phyloP scores from a whole-genome alignment of 2,329 filamentous ascomycete genomes.

The Aspergillus udagawae region DNA sequence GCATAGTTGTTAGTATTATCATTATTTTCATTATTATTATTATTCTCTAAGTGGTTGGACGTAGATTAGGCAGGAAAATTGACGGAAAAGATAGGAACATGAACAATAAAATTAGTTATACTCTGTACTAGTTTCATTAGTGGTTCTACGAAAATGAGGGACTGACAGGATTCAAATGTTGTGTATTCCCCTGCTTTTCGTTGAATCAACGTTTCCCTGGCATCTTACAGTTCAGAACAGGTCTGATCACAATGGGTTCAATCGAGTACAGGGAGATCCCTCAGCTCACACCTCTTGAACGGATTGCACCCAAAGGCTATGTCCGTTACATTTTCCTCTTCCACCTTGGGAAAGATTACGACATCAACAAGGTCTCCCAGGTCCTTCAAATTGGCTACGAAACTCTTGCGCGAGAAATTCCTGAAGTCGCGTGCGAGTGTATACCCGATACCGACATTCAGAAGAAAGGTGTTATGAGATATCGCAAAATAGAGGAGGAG shows the following conservation, averaged over 20 bases:
- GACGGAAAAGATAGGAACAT: too few relatives aligned
- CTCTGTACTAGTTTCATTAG: too few relatives aligned
- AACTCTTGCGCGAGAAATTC: slow-evolving; percentile 24
- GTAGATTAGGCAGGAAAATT: too few relatives aligned
- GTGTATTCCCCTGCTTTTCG: neutral
- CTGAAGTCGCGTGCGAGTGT: slow-evolving; percentile 29
- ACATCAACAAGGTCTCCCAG: slow-evolving; percentile 21
- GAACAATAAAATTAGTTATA: too few relatives aligned
- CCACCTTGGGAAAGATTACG: slow-evolving; percentile 28
- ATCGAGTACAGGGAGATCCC: slow-evolving; percentile 11
- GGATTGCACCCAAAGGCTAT: slow-evolving; percentile 33
- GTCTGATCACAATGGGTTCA: slow-evolving; percentile 4
- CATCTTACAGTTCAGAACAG: neutral
- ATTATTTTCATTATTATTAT: too few relatives aligned
- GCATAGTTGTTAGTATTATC: too few relatives aligned
- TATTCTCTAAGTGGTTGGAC: too few relatives aligned
- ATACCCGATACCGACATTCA: slow-evolving; percentile 27
- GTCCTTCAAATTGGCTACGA: slow-evolving; percentile 29
- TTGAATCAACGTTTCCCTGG: neutral
- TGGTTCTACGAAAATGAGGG: too few relatives aligned
- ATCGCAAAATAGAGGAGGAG: slow-evolving; percentile 13
- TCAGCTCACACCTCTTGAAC: slow-evolving; percentile 27
- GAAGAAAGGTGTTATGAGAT: slow-evolving; percentile 31
- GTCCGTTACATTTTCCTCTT: slow-evolving; percentile 35
- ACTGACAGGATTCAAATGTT: neutral